These are phyloP conservation scores for Castanea crenata DNA, from an alignment of 306 rosid genomes.

Conservation along the genomic window DNA sequence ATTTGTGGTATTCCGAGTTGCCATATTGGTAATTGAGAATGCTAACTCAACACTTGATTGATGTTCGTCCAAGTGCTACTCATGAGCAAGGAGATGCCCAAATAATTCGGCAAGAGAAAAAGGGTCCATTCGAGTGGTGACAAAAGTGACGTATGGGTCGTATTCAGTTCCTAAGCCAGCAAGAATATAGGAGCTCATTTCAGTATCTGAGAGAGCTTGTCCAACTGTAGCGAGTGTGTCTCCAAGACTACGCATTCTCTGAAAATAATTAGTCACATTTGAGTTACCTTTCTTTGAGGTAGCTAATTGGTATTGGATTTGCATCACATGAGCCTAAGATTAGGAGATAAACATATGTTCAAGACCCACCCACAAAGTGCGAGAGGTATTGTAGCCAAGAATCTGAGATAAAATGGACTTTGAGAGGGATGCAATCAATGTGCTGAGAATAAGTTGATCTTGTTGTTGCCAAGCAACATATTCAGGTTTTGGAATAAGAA, in stretches of 20 bases:
- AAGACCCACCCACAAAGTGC: neutral
- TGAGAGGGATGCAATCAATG: neutral
- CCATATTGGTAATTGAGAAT: neutral
- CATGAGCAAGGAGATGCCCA: neutral
- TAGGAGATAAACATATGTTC: neutral
- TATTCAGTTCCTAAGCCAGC: neutral
- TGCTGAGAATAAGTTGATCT: no score
- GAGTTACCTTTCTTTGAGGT: neutral
- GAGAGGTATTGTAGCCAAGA: neutral
- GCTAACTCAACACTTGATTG: neutral
- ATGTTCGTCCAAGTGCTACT: neutral
- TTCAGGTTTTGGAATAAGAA: no score
- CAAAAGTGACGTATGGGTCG: neutral
- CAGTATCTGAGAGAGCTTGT: neutral
- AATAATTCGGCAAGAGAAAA: neutral
- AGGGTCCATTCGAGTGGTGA: neutral
- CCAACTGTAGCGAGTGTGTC: neutral
- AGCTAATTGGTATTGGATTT: neutral
- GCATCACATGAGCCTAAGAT: neutral
- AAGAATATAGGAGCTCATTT: neutral
- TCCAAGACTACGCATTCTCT: neutral
- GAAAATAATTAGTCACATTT: no score
- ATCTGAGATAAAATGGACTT: neutral
- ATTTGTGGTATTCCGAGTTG: neutral
- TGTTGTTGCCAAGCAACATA: no score